phyloP scores from a whole-genome alignment of 345 rosid genomes.

The Euphorbia tirucalli region DNA sequence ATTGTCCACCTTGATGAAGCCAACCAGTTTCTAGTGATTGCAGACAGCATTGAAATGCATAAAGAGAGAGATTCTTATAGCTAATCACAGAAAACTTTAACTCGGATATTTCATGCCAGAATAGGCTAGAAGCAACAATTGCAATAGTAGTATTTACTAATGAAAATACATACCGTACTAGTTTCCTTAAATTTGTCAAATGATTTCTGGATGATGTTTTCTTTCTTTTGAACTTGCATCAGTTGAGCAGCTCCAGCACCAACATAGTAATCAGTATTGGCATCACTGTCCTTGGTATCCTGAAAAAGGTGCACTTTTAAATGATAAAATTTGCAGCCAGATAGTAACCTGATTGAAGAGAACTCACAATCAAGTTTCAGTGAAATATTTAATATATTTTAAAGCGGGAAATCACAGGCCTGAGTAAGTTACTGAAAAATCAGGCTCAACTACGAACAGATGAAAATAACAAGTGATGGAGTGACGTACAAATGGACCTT shows the following conservation, averaged over 20 bases:
- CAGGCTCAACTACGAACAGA: not conserved
- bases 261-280: constrained; percentile 26
- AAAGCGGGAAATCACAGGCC: not conserved
- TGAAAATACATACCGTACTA: constrained; percentile 56
- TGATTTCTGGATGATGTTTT: constrained; percentile 66
- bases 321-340: constrained; percentile 20
- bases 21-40: not conserved
- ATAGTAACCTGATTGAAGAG: not conserved
- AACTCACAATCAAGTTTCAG: not conserved
- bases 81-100: not conserved
- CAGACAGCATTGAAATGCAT: not conserved
- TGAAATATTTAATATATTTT: not conserved
- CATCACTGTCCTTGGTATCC: constrained; percentile 45
- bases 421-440: not conserved
- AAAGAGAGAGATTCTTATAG: not conserved
- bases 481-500: not conserved
- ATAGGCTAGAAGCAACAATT: constrained; percentile 4
- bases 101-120: not conserved
- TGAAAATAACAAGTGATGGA: not conserved
- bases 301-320: constrained; percentile 29
- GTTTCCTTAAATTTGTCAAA: constrained; percentile 78
- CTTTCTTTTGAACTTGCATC: constrained; percentile 57
- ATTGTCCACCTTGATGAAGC: not conserved
- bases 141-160: not conserved
- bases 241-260: constrained; percentile 41